Evolutionary conservation across 306 rosid species (phyloP), one percentile per base, ranked within the genome.

Genomic region (Fagus sylvatica): DNA sequence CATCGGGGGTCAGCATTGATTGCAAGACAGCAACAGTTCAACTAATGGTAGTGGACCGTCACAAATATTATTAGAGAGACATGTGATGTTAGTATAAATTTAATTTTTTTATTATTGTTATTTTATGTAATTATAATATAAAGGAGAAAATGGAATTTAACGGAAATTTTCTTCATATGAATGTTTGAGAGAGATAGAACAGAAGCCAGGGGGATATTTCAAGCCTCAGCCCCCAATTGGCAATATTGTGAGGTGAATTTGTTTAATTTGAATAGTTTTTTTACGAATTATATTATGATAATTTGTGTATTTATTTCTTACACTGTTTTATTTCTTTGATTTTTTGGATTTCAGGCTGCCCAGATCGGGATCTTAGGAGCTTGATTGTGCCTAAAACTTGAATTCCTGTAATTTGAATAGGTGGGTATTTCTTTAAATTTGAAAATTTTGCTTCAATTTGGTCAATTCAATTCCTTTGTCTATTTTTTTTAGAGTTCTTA

Each of bases 341-440:
- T 15, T 57, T 54, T 53, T 73, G 79, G 81, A 22, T 61, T n/a
- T 55, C 41, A 28, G 77, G 69, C 74, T 51, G 76, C 41, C 60
- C 79, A 85, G 90, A 85, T 87, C 86, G 78, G 53, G 76, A 64
- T 76, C 65, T n/a, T 62, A 46, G 78, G 61, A 10, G 2, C 61
- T 77, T 73, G 54, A 67, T 73, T 72, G 51, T 65, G 74, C 10
- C n/a, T 46, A 55, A 12, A 56, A 43, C 46, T 78, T 55, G 19
- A 62, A 57, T 19, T 81, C 72, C 65, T 12, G n/a, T 34, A 37
- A 76, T 80, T 76, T 79, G 59, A 76, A 72, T 66, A 48, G 78
- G 85, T 85, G 66, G 32, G 79, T 22, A 12, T 56, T 36, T 51
- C 57, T 72, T 78, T 43, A 53, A 53, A 48, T 19, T 12, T 71